phyloP scores from a whole-genome alignment of 257 asterid species.

The Pogostemon cablin region DNA sequence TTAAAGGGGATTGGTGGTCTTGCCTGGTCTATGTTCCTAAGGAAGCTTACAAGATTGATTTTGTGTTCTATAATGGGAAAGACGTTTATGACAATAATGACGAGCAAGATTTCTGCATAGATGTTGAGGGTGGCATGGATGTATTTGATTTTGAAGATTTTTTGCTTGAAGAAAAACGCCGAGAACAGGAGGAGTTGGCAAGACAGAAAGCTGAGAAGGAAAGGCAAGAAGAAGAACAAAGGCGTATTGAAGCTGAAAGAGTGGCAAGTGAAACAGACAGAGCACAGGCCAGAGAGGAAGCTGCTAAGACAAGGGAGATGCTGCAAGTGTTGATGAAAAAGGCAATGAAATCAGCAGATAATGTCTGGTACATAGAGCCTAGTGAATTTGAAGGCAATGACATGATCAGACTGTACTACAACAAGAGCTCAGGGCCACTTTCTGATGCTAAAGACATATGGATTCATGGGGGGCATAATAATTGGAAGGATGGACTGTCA shows the following conservation, averaged over 20 bases:
- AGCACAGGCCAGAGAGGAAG: constrained; percentile 72
- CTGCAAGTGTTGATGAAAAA: constrained; percentile 54
- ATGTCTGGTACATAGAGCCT: constrained; percentile 77
- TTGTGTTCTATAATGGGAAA: constrained; percentile 83
- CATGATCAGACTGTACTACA: constrained; percentile 66
- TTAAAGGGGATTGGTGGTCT: constrained; percentile 94
- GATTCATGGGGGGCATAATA: constrained; percentile 92
- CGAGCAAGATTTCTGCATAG: constrained; percentile 68
- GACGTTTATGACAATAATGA: constrained; percentile 89
- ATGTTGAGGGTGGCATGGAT: constrained; percentile 78
- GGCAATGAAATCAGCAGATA: constrained; percentile 50
- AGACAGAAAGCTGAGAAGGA: constrained; percentile 78
- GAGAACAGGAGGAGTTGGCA: constrained; percentile 70
- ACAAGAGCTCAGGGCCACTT: constrained; percentile 78
- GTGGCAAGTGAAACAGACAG: constrained; percentile 76
- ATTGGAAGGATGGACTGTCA: constrained; percentile 83
- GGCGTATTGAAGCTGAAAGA: constrained; percentile 76
- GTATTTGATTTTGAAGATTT: constrained; percentile 76
- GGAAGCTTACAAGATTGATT: constrained; percentile 90
- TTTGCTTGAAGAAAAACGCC: constrained; percentile 86
- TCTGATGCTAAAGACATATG: constrained; percentile 62
- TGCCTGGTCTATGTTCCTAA: constrained; percentile 82
- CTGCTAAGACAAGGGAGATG: constrained; percentile 51
- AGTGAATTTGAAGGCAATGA: constrained; percentile 61
- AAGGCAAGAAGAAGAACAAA: constrained; percentile 67